Evolutionary conservation across 805 yeast species (phyloP), one percentile per base, ranked within the genome.

Genomic region (Kockiozyma suomiensis): DNA sequence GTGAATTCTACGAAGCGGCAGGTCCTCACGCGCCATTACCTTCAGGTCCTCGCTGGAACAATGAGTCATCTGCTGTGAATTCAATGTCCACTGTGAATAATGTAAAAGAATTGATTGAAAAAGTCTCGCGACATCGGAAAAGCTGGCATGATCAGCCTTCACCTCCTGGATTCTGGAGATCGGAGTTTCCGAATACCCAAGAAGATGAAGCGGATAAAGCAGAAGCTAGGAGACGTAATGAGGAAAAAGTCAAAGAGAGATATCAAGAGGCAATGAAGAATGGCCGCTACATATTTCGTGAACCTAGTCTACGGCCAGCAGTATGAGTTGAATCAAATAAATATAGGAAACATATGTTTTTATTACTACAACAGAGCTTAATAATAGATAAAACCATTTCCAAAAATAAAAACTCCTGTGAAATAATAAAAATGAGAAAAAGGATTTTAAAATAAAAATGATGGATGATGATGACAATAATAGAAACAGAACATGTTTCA

Each of bases 171-270:
- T 83, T 79, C 70, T 84, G 82, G 63, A 71, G 83, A 41, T 75
- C 84, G 25, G 88, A 83, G 54, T 84, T 85, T 63, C 87, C 88
- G 0, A 74, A 73, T 4, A 81, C 87, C 0, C 87, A 82, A 61
- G 83, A 85, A 65, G 70, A 74, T 12, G 66, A 54, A 1, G 72
- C 68, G 45, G 83, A 79, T 58, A 76, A 75, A 63, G 59, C 60
- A 17, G 71, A 73, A 55, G 71, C 78, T 4, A 72, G 73, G 23
- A 58, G 62, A 54, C 68, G 78, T 19, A 70, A 78, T 3, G 67
- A 69, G 42, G 70, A 73, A 35, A 79, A 75, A 47, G 81, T 83
- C 0, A 71, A 77, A 50, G 74, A 75, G 25, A 71, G 86, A 53
- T 72, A 83, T 25, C 69, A 74, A 35, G 78, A 78, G 51, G 78